Evolutionary conservation across 495 filamentous ascomycete genomes (phyloP), one percentile per base, ranked within the genome.

Genomic region (Xylaria flabelliformis): DNA sequence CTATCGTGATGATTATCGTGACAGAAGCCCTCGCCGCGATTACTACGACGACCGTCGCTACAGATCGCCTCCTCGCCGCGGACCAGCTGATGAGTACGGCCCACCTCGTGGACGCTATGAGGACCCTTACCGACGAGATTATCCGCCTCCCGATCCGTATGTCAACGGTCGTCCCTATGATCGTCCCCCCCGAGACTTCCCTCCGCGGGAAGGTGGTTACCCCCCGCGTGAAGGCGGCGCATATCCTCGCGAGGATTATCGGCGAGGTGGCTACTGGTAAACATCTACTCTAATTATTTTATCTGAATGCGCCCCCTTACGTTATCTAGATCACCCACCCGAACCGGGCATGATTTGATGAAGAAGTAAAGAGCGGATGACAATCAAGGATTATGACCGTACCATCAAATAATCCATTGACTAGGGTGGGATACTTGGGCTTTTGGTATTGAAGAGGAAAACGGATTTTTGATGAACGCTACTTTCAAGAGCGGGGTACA

Each of bases 1-100:
- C 0, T 84, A 86, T 63, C 80, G 83, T 9, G 91, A 92, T 69
- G 93, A 91, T 72, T 97, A 97, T 82, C 94, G 95, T 80, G 94
- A 96, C 77, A 88, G 94, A 68, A 93, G 92, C 68, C 91, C 92
- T 46, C 84, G 91, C 51, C 91, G 93, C 64, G 90, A 92, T 69
- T 95, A 97, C 76, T 95, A 97, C 80, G 94, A 98, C 76, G 89
- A 91, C 59, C 89, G 91, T 74, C 88, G 92, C 55, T 94, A 95
- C 81, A 89, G 93, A 59, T 91, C 93, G 34, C 93, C 94, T 24
- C 93, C 89, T 34, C 88, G 90, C 72, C 84, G 91, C 72, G 86
- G 88, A 61, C 91, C 93, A 58, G 83, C 91, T 41, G 94, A 97
- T 69, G 94, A 97, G 74, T 93, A 93, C 74, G 91, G 91, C 56